These are phyloP conservation scores for Trichomonas vaginalis DNA, from an alignment of 208 protist species.

Conservation along the genomic window DNA sequence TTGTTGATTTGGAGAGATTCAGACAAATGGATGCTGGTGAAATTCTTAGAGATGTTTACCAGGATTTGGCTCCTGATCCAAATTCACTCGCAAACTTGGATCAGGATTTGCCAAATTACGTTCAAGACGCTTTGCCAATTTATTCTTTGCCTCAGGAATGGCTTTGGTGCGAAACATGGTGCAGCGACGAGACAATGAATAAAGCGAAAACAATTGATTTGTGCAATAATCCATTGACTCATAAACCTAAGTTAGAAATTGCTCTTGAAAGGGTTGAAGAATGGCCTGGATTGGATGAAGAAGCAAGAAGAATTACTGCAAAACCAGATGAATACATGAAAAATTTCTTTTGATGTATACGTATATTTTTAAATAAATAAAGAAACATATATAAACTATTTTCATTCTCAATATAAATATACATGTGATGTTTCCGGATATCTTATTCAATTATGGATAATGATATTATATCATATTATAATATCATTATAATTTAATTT, in stretches of 20 bases:
- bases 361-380: background rate
- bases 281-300: background rate
- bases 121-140: slow-evolving; percentile 42
- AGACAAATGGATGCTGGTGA: slow-evolving; percentile 34
- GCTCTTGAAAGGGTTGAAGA: background rate
- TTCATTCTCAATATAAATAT: background rate
- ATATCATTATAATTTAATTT: background rate
- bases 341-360: background rate
- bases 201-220: slow-evolving; percentile 49
- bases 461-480: background rate
- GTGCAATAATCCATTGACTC: slow-evolving; percentile 52
- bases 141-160: slow-evolving; percentile 47
- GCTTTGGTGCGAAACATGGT: slow-evolving; percentile 52
- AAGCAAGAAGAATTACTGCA: background rate
- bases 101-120: slow-evolving; percentile 48
- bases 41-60: slow-evolving; percentile 36
- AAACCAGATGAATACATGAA: background rate
- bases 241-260: slow-evolving; percentile 43
- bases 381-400: background rate
- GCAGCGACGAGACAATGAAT: slow-evolving; percentile 29
- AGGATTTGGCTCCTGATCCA: slow-evolving; percentile 36
- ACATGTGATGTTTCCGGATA: background rate
- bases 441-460: background rate
- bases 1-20: slow-evolving; percentile 43
- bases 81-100: slow-evolving; percentile 36